Base-by-base conservation (phyloP, 176 grass and related monocot species). In the Neostapfia colusana region DNA sequence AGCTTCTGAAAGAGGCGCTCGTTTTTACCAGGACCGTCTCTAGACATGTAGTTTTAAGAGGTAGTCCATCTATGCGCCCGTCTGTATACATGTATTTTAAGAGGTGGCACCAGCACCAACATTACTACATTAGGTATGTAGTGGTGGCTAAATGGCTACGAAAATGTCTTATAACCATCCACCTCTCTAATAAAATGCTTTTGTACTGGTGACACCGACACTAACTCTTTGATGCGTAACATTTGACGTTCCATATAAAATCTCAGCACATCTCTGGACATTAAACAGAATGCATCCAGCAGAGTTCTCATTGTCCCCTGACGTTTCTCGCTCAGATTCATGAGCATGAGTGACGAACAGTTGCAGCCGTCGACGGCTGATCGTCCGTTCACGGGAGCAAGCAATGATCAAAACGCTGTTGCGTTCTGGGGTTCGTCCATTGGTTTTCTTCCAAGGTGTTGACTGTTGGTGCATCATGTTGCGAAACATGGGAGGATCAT, bases 391-490 rank as follows among this genome's bases (percentile, higher is more conserved):
- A 25, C 17, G 27, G 42, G 48, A 24, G 75, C 75, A 65, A 12
- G 11, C 31, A 31, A 67, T 78, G 76, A 55, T 67, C 37, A 78
- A 20, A 24, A 55, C 17, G 2, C 28, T 78, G 63, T 39, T 54
- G 31, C 34, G 16, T 26, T 51, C 9, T 35, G 34, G 6, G 59
- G 26, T 14, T 53, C 18, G 76, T 67, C 62, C 62, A 67, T 17
- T 4, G 63, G 76, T 41, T 66, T 55, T 24, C 45, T 67, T 65
- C 46, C 76, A 78, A 78, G 76, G 21, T 16, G 63, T 39, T 55
- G 24, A 78, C 76, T 78, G 76, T 55, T 53, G 31, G 21, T 14
- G 45, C 62, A 39, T 38, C 62, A 65, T 65, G 62, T 65, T 65
- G 3, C 62, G 35, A 65, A 65, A 65, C 62, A 65, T 65, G 34